A percentile compares a stretch with the other conserved stretches of the same genome.
Evolutionary conservation across 2,329 filamentous ascomycete species (phyloP).

Genomic region (Elsinoe fawcettii): DNA sequence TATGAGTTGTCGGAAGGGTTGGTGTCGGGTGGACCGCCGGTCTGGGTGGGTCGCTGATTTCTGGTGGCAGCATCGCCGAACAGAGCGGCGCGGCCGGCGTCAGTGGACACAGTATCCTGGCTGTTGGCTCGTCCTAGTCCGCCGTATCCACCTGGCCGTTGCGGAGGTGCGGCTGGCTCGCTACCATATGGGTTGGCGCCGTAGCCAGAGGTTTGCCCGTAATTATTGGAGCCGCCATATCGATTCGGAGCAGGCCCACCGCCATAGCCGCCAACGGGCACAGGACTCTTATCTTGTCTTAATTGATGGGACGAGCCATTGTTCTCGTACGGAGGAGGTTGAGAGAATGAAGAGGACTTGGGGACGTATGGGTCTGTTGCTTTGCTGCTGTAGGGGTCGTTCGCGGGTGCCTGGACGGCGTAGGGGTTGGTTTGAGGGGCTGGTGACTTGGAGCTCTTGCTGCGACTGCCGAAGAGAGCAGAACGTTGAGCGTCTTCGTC

Average conservation of each 20-base stretch:
- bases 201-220: constrained; percentile 41
- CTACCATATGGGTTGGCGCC: constrained; percentile 47
- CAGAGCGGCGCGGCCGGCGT: constrained; percentile 55
- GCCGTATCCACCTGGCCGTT: constrained; percentile 47
- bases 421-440: constrained; percentile 48
- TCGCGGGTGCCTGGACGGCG: constrained; percentile 38
- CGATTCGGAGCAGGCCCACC: constrained; percentile 24
- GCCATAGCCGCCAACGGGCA: constrained; percentile 39
- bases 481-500: constrained; percentile 46
- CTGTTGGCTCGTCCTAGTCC: constrained; percentile 45
- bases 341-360: constrained; percentile 20
- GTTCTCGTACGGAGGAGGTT: constrained; percentile 24
- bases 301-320: constrained; percentile 31
- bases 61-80: constrained; percentile 53
- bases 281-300: constrained; percentile 38
- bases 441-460: constrained; percentile 46
- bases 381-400: constrained; percentile 47
- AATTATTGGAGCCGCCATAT: constrained; percentile 25
- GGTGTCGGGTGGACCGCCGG: constrained; percentile 19
- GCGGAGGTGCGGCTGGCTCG: constrained; percentile 13
- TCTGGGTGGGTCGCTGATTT: constrained; percentile 38
- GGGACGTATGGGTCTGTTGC: constrained; percentile 29
- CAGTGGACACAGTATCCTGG: constrained; percentile 43
- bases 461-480: constrained; percentile 52
- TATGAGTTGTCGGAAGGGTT: constrained; percentile 23